phyloP scores from a whole-genome alignment of 1,139 yeast species.

The Keqinozyma sinolaborantium region DNA sequence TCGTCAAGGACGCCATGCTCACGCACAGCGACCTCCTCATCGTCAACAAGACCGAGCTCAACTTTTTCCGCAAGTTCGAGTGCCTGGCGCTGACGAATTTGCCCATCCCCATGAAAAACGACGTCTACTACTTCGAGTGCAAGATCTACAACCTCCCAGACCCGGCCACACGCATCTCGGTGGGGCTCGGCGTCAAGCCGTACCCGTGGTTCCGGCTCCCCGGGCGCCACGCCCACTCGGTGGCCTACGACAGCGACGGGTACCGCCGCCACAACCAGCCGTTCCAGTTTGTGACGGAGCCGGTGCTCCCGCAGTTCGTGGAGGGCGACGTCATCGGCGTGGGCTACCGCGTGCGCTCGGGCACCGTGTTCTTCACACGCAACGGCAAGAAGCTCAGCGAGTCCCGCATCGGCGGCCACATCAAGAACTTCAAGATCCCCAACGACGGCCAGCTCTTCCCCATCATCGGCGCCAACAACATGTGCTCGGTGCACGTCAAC shows the following conservation, averaged over 20 bases:
- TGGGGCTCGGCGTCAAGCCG: conserved; percentile 49
- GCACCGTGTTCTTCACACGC: conserved; percentile 64
- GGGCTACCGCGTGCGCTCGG: conserved; percentile 58
- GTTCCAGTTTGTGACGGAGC: conserved; percentile 30
- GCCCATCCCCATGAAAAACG: conserved; percentile 83
- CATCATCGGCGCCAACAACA: conserved; percentile 49
- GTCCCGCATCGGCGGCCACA: conserved; percentile 66
- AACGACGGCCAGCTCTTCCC: conserved; percentile 46
- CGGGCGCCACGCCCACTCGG: conserved; percentile 50
- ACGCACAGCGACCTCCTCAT: conserved; percentile 61
- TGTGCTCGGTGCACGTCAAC: conserved; percentile 53
- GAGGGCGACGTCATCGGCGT: conserved; percentile 68
- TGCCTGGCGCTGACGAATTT: conserved; percentile 80
- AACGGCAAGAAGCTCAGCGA: conserved; percentile 70
- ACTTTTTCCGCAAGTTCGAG: conserved; percentile 66
- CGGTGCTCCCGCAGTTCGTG: conserved; percentile 44
- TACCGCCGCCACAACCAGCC: conserved; percentile 50
- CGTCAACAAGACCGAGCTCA: conserved; percentile 71
- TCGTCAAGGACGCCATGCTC: conserved; percentile 64
- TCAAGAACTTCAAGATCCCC: conserved; percentile 40
- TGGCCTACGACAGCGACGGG: conserved; percentile 52
- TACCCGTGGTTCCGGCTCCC: conserved; percentile 61
- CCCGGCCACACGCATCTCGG: conserved; percentile 42
- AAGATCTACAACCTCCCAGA: conserved; percentile 59
- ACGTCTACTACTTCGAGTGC: conserved; percentile 87